Percentiles rank a stretch among this genome's conserved stretches.
These are phyloP conservation scores for Ganoderma sinense DNA, from an alignment of 1,284 basidiomycete genomes.

Conservation along the genomic window DNA sequence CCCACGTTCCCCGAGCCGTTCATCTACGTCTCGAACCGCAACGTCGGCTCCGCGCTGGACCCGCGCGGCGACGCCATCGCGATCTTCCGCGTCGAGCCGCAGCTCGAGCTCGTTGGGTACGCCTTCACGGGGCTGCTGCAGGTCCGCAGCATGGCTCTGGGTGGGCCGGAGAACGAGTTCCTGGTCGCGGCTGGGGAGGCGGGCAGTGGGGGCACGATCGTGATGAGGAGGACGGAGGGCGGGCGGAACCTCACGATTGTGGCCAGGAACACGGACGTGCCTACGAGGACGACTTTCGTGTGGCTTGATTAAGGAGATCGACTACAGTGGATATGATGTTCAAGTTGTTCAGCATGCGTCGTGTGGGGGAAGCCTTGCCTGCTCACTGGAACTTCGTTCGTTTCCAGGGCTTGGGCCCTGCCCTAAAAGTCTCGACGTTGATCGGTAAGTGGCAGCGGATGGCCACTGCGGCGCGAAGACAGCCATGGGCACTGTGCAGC, in stretches of 20 bases:
- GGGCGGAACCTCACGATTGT: slow-evolving; percentile 61
- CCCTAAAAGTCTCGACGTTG: too few species aligned
- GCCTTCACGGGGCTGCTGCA: slow-evolving; percentile 71
- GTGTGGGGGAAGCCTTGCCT: too few species aligned
- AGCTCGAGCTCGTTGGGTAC: slow-evolving; percentile 51
- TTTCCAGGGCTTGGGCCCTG: too few species aligned
- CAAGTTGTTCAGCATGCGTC: too few species aligned
- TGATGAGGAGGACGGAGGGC: slow-evolving; percentile 60
- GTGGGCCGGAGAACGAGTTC: slow-evolving; percentile 59
- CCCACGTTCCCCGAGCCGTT: slow-evolving; percentile 42
- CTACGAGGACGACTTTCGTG: slow-evolving; percentile 61
- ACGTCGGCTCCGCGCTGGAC: slow-evolving; percentile 42
- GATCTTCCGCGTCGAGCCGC: slow-evolving; percentile 40
- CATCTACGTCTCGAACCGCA: slow-evolving; percentile 50
- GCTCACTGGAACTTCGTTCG: too few species aligned
- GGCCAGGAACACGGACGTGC: slow-evolving; percentile 58
- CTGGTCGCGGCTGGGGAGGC: slow-evolving; percentile 61
- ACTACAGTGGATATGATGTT: too few species aligned
- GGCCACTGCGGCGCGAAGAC: too few species aligned
- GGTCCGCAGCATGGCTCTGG: slow-evolving; percentile 68
- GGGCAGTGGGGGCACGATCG: slow-evolving; percentile 61
- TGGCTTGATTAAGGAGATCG: slow-evolving; percentile 37
- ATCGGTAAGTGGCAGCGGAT: too few species aligned
- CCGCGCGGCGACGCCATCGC: slow-evolving; percentile 47
- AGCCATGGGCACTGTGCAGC: too few species aligned